Conservation (phyloP, 805 yeast genomes). For the Kodamaea fukazawae region DNA sequence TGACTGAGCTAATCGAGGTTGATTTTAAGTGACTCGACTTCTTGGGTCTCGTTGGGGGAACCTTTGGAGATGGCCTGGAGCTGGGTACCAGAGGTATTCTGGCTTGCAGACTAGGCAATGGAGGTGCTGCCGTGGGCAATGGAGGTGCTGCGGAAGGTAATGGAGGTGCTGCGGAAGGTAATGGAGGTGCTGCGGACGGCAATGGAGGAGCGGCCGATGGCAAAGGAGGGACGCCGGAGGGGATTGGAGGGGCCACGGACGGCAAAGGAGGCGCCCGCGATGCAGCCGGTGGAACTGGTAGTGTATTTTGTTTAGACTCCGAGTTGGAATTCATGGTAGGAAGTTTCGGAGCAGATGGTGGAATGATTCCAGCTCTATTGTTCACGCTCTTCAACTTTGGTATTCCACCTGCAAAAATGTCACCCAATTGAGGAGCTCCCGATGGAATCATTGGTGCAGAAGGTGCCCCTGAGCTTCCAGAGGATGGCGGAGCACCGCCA, state of each 20-base stretch:
- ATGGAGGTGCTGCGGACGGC: conserved; percentile 19
- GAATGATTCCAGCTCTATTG: conserved; percentile 36
- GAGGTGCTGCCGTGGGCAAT: conserved; percentile 22
- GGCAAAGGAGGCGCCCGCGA: conserved; percentile 13
- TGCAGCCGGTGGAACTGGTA: no score
- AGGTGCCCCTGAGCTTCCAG: conserved; percentile 12
- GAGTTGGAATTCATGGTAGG: no score
- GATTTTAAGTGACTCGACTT: conserved; percentile 34
- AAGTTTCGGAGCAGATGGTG: conserved; percentile 39
- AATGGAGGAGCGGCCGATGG: conserved; percentile 23
- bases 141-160: conserved; percentile 19
- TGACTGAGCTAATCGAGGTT: conserved; percentile 17
- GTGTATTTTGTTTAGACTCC: no score
- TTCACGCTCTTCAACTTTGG: conserved; percentile 57
- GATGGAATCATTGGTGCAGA: conserved; percentile 15
- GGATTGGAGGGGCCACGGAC: conserved; percentile 14
- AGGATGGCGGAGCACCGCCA: conserved; percentile 24
- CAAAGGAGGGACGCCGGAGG: conserved; percentile 20
- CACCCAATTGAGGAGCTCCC: conserved; percentile 55
- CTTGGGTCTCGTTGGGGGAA: conserved; percentile 42
- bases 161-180: conserved; percentile 27
- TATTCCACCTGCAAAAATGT: conserved; percentile 74
- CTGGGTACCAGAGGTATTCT: conserved; percentile 1
- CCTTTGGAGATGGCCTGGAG: conserved; percentile 24
- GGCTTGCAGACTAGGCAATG: conserved; percentile 12